Conservation (phyloP, 371 early-diverging fungal species). For the Syncephalastrum sp. region DNA sequence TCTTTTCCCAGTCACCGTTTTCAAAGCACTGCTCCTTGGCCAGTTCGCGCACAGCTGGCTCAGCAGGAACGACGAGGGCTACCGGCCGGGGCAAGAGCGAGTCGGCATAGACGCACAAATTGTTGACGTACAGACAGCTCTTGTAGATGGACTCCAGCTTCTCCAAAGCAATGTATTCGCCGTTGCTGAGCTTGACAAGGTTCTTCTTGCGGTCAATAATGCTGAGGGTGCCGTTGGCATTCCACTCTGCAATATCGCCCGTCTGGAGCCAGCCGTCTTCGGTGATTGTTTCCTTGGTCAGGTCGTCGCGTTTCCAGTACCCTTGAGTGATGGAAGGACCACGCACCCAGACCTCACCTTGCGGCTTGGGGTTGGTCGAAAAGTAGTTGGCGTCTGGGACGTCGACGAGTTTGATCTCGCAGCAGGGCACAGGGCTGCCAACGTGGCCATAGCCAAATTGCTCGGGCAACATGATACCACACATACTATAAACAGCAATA, state of each 20-base stretch:
- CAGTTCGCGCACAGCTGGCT: conserved; percentile 41
- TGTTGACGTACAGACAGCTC: conserved; percentile 71
- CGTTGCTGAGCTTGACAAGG: conserved; percentile 77
- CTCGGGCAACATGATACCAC: conserved; percentile 64
- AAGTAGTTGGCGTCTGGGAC: conserved; percentile 80
- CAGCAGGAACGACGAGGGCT: conserved; percentile 73
- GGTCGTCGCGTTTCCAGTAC: conserved; percentile 73
- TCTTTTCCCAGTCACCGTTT: conserved; percentile 26
- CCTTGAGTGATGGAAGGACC: conserved; percentile 72
- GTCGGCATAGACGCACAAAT: conserved; percentile 89
- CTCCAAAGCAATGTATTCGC: conserved; percentile 98
- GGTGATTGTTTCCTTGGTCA: conserved; percentile 72
- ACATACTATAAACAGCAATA: conserved; percentile 44
- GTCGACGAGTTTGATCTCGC: conserved; percentile 91
- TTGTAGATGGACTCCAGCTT: conserved; percentile 95
- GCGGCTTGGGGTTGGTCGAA: conserved; percentile 73
- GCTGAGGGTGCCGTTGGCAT: conserved; percentile 63
- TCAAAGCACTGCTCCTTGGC: conserved; percentile 27
- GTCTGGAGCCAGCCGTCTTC: conserved; percentile 90
- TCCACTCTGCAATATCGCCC: conserved; percentile 90
- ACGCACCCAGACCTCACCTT: conserved; percentile 88
- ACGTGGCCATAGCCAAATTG: conserved; percentile 67
- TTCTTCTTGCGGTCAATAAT: conserved; percentile 87
- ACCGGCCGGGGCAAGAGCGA: conserved; percentile 65
- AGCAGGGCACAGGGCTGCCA: conserved; percentile 83